These are phyloP conservation scores for Pichia membranifaciens DNA, from an alignment of 805 yeast species.

Conservation along the genomic window DNA sequence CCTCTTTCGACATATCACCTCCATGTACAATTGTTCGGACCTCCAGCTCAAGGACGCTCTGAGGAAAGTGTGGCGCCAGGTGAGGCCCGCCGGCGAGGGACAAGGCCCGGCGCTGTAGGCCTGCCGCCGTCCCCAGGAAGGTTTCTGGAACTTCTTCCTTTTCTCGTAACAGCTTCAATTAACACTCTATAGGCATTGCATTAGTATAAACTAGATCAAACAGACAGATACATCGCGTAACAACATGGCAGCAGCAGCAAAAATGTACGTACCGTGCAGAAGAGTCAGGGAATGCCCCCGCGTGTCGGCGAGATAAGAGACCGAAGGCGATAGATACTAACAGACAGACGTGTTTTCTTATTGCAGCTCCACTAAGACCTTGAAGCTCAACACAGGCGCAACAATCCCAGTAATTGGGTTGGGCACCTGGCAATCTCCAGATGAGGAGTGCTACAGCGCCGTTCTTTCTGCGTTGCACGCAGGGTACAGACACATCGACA, in stretches of 20 bases:
- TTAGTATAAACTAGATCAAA: no score
- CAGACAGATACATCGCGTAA: no score
- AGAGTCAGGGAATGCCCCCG: no score
- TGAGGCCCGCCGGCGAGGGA: no score
- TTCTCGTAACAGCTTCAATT: no score
- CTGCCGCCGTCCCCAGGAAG: no score
- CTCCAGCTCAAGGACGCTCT: neutral
- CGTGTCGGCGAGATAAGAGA: no score
- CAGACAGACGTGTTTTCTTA: neutral
- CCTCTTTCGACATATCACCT: neutral
- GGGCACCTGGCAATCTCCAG: constrained; percentile 18
- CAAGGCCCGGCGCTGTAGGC: no score
- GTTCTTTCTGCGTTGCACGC: constrained; percentile 53
- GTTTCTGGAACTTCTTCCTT: no score
- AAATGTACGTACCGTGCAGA: neutral
- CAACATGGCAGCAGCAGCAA: neutral
- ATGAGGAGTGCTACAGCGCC: constrained; percentile 47
- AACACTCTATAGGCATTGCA: no score
- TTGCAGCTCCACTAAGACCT: neutral
- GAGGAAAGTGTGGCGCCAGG: neutral
- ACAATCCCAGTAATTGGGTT: constrained; percentile 16
- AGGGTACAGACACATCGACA: constrained; percentile 74
- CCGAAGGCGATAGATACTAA: neutral
- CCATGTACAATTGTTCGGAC: neutral
- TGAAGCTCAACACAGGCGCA: constrained; percentile 13